Conservation (phyloP, 2,329 filamentous ascomycete genomes). For the Cadophora sp. region DNA sequence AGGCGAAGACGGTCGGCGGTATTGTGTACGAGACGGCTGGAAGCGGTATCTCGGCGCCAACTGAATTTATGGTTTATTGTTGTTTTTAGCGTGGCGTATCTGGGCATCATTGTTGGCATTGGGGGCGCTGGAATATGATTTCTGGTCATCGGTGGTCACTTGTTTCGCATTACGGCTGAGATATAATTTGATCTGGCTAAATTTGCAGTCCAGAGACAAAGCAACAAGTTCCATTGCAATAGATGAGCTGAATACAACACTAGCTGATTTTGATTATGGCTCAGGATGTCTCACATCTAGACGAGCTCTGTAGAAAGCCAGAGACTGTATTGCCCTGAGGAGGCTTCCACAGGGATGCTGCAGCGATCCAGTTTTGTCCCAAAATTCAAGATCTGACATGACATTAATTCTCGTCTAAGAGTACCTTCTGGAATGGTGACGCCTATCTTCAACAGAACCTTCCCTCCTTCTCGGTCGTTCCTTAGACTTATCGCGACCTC, state of each 20-base stretch:
- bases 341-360: not conserved
- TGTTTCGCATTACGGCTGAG: not conserved
- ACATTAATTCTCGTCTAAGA: constrained; percentile 12
- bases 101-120: constrained; percentile 16
- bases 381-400: not conserved
- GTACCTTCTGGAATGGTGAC: constrained; percentile 27
- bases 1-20: constrained; percentile 69
- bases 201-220: not conserved
- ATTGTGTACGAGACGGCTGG: constrained; percentile 78
- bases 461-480: constrained; percentile 31
- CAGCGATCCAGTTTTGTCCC: not conserved
- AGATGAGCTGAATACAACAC: not conserved
- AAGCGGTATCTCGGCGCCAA: constrained; percentile 71
- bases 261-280: not conserved
- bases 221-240: not conserved
- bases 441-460: constrained; percentile 25
- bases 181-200: not conserved
- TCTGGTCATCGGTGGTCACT: constrained; percentile 5
- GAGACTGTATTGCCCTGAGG: not conserved
- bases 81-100: constrained; percentile 39
- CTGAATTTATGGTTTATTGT: constrained; percentile 31
- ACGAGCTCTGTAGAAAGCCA: not conserved
- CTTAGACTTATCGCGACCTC: constrained; percentile 23
- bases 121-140: not conserved
- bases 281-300: not conserved